Percentiles rank a stretch among this genome's conserved stretches.
phyloP scores from a whole-genome alignment of 2,329 filamentous ascomycete species.

The Emmonsiellopsis sp. region DNA sequence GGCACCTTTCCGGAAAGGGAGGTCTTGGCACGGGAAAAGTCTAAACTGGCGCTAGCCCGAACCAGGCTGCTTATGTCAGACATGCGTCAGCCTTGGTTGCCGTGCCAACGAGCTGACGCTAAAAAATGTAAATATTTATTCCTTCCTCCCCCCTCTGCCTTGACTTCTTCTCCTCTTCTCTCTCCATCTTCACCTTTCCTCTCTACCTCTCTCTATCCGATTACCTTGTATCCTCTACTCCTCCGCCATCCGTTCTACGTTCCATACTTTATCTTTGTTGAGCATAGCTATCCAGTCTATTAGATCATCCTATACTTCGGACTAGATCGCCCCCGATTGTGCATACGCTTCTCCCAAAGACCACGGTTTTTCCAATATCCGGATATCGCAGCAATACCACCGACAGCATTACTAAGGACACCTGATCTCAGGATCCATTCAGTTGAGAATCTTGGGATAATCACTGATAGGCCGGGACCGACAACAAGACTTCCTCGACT shows the following conservation, averaged over 20 bases:
- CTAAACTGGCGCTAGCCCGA: neutral
- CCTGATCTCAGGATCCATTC: slow-evolving; percentile 28
- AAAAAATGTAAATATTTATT: slow-evolving; percentile 30
- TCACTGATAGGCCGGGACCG: slow-evolving; percentile 22
- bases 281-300: slow-evolving; percentile 28
- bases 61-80: slow-evolving; percentile 29
- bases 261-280: slow-evolving; percentile 22
- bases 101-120: slow-evolving; percentile 24
- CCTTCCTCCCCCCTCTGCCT: slow-evolving; percentile 16
- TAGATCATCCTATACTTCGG: slow-evolving; percentile 24
- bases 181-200: slow-evolving; percentile 11
- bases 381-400: slow-evolving; percentile 18
- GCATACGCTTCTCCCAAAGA: neutral
- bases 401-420: slow-evolving; percentile 22
- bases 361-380: slow-evolving; percentile 24
- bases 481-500: slow-evolving; percentile 20
- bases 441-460: slow-evolving; percentile 28
- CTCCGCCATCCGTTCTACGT: slow-evolving; percentile 25
- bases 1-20: neutral
- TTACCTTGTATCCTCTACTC: slow-evolving; percentile 16
- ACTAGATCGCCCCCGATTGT: neutral
- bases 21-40: neutral
- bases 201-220: slow-evolving; percentile 13
- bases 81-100: slow-evolving; percentile 25
- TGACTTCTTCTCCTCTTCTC: slow-evolving; percentile 10